These are phyloP conservation scores for Rheum nobile DNA, from an alignment of 148 eudicot species.

Conservation along the genomic window DNA sequence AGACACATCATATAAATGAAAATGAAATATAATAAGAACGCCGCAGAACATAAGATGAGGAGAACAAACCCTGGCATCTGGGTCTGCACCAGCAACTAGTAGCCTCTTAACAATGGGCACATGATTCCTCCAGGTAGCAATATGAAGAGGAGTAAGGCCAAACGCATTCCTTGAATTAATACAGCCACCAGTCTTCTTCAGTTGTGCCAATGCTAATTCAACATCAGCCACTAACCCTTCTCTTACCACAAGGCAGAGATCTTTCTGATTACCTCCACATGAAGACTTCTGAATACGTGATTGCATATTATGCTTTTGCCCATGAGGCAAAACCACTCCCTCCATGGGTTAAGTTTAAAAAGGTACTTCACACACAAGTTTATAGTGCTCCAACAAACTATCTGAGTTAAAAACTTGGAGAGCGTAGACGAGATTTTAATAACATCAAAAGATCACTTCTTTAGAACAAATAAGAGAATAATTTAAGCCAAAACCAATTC, in stretches of 20 bases:
- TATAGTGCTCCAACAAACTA: neutral
- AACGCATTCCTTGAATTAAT: slow-evolving; percentile 64
- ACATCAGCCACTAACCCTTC: slow-evolving; percentile 74
- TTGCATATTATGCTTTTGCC: slow-evolving; percentile 46
- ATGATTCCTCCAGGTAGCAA: slow-evolving; percentile 99
- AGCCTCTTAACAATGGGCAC: slow-evolving; percentile 80
- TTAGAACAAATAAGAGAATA: neutral
- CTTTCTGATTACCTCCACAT: slow-evolving; percentile 40
- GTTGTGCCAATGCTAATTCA: slow-evolving; percentile 49
- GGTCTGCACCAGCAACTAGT: slow-evolving; percentile 94
- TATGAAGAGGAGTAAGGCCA: slow-evolving; percentile 86
- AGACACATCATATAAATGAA: neutral
- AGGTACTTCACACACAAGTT: neutral
- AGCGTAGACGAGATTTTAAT: neutral
- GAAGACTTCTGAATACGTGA: slow-evolving; percentile 34
- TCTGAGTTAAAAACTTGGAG: neutral
- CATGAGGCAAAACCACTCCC: slow-evolving; percentile 40
- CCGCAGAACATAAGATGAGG: neutral
- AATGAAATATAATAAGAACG: neutral
- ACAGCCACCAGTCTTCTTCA: slow-evolving; percentile 81
- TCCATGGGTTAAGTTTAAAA: slow-evolving; percentile 29
- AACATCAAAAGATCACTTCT: neutral
- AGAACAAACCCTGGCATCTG: slow-evolving; percentile 81
- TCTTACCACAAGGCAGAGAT: slow-evolving; percentile 50
- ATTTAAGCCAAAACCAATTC: neutral